A percentile compares a stretch with the other conserved stretches of the same genome.
phyloP scores from a whole-genome alignment of 1,284 basidiomycete genomes.

The Ganoderma multipileum region DNA sequence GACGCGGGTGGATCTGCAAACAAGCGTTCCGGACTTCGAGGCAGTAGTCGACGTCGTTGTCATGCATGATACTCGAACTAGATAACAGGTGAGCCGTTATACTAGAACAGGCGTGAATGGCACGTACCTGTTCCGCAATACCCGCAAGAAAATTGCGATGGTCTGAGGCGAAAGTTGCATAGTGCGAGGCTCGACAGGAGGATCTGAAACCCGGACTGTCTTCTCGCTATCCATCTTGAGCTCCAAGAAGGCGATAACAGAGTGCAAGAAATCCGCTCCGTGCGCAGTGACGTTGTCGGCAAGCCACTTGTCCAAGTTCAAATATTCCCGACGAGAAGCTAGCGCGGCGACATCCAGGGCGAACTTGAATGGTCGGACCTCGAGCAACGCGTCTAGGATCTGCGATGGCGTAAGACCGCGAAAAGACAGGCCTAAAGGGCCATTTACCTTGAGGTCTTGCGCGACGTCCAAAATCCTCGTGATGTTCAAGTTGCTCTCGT shows the following conservation, averaged over 20 bases:
- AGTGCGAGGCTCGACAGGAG: conserved; percentile 79
- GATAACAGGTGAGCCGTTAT: conserved; percentile 13
- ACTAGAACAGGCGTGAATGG: conserved; percentile 1
- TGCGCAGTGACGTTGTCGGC: conserved; percentile 85
- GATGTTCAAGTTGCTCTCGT: conserved; percentile 92
- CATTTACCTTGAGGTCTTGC: conserved; percentile 79
- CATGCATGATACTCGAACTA: conserved; percentile 70
- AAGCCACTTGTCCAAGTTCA: conserved; percentile 97
- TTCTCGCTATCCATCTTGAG: conserved; percentile 93
- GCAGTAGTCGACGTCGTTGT: conserved; percentile 88
- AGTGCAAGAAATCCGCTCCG: conserved; percentile 87
- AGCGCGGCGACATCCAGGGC: conserved; percentile 93
- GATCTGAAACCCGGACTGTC: conserved; percentile 78
- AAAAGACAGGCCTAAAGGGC: neutral
- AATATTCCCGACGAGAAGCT: conserved; percentile 91
- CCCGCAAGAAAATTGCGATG: conserved; percentile 90
- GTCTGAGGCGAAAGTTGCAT: conserved; percentile 86
- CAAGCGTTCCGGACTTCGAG: conserved; percentile 94
- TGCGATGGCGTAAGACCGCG: conserved; percentile 38
- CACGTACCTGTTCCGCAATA: conserved; percentile 77
- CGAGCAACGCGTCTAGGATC: conserved; percentile 91
- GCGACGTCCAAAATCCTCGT: conserved; percentile 95
- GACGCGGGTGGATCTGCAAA: conserved; percentile 93
- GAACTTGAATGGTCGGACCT: conserved; percentile 87
- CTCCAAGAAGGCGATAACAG: conserved; percentile 88